phyloP scores from a whole-genome alignment of 2,329 filamentous ascomycete genomes.

The Sclerotinia sclerotiorum region DNA sequence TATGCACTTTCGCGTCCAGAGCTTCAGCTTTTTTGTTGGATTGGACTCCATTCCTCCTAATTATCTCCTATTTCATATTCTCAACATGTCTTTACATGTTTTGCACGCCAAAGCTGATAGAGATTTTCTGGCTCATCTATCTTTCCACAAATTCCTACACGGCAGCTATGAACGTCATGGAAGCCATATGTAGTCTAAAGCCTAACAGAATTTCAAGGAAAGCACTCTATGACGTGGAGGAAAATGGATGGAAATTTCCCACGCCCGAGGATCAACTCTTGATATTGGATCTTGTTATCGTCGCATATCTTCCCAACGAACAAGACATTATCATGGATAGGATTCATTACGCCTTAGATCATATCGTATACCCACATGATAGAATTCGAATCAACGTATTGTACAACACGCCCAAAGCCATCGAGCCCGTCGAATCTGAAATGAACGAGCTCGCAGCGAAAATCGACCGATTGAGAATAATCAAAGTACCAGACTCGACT shows the following conservation, averaged over 20 bases:
- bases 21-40: conserved; percentile 32
- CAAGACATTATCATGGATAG: conserved; percentile 51
- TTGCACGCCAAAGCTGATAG: conserved; percentile 41
- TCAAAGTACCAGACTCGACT: conserved; percentile 50
- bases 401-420: conserved; percentile 50
- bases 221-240: conserved; percentile 42
- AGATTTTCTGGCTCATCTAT: conserved; percentile 48
- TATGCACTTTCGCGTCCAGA: background rate
- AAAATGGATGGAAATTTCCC: conserved; percentile 45
- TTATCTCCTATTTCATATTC: conserved; percentile 46
- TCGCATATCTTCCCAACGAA: conserved; percentile 53
- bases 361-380: conserved; percentile 48
- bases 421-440: conserved; percentile 48
- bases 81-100: conserved; percentile 46
- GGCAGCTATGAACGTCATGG: conserved; percentile 45
- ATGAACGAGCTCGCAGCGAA: conserved; percentile 43
- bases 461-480: conserved; percentile 46
- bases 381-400: conserved; percentile 50
- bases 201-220: conserved; percentile 43
- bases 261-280: conserved; percentile 45
- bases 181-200: conserved; percentile 44
- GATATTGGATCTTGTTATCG: conserved; percentile 49
- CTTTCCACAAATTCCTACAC: conserved; percentile 48
- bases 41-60: conserved; percentile 46
- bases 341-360: conserved; percentile 47